Conservation (phyloP, 768 basidiomycete species). For the Auricularia sp. region DNA sequence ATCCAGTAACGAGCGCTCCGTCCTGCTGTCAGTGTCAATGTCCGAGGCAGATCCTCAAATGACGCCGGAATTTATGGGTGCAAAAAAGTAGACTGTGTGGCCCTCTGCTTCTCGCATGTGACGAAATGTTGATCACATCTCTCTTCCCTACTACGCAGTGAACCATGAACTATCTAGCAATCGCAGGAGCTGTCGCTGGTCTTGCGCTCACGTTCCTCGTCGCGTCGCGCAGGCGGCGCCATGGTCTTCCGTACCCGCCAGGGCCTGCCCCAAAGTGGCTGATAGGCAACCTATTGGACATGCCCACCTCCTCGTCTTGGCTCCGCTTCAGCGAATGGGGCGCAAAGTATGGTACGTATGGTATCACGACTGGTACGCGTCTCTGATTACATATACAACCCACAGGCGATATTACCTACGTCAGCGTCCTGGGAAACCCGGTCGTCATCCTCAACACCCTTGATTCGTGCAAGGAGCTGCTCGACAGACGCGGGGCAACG, state of each 20-base stretch:
- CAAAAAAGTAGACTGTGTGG: too few relatives aligned
- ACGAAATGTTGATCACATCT: too few relatives aligned
- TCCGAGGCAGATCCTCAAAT: too few relatives aligned
- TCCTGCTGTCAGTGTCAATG: too few relatives aligned
- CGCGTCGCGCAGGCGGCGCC: not conserved
- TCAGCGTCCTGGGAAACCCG: not conserved
- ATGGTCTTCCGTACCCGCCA: not conserved
- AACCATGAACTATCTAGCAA: too few relatives aligned
- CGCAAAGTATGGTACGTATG: not conserved
- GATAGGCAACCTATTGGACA: not conserved
- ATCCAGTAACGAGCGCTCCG: too few relatives aligned
- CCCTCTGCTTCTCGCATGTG: too few relatives aligned
- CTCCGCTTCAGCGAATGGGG: not conserved
- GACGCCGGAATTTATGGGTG: too few relatives aligned
- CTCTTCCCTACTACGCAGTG: too few relatives aligned
- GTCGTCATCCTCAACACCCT: conserved; percentile 4
- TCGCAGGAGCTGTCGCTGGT: too few relatives aligned
- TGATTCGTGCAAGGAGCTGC: not conserved
- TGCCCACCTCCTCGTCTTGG: not conserved
- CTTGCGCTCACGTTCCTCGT: not conserved
- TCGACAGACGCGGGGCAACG: not conserved
- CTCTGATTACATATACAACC: not conserved
- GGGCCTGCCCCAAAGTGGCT: not conserved
- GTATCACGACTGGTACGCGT: not conserved
- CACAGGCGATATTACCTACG: not conserved